Conservation (phyloP, 441 rosid species). For the Rhodomyrtus psidioides region DNA sequence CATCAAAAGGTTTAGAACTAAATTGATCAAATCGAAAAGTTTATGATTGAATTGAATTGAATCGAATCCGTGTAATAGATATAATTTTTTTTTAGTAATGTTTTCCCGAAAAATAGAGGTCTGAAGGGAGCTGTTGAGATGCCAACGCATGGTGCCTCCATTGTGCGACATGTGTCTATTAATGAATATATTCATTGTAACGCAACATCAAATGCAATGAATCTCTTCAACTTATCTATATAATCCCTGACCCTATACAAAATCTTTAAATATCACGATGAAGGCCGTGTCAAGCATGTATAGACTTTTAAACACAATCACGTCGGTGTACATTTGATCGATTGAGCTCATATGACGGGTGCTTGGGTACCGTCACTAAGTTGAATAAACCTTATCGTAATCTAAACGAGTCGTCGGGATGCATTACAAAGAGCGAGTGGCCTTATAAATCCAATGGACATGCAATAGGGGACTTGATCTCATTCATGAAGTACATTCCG, state of each 20-base stretch:
- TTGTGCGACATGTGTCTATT: neutral
- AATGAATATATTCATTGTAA: neutral
- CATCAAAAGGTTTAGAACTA: neutral
- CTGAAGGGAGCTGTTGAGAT: neutral
- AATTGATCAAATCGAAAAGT: neutral
- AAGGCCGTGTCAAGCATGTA: neutral
- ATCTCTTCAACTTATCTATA: neutral
- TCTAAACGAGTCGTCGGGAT: neutral
- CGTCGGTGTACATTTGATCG: neutral
- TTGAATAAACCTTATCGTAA: neutral
- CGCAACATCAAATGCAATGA: neutral
- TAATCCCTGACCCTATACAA: neutral
- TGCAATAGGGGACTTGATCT: neutral
- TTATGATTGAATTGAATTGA: neutral
- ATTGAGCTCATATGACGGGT: neutral
- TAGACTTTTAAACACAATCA: neutral
- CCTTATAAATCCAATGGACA: neutral
- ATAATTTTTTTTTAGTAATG: neutral
- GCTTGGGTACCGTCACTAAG: neutral
- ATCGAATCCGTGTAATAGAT: neutral
- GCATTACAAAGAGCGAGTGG: neutral
- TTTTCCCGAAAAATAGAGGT: neutral
- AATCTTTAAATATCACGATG: neutral
- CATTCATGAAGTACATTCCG: neutral
- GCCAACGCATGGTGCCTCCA: fast-evolving